Evolutionary conservation across 495 filamentous ascomycete genomes (phyloP).

Genomic region (Corynascus novoguineensis): DNA sequence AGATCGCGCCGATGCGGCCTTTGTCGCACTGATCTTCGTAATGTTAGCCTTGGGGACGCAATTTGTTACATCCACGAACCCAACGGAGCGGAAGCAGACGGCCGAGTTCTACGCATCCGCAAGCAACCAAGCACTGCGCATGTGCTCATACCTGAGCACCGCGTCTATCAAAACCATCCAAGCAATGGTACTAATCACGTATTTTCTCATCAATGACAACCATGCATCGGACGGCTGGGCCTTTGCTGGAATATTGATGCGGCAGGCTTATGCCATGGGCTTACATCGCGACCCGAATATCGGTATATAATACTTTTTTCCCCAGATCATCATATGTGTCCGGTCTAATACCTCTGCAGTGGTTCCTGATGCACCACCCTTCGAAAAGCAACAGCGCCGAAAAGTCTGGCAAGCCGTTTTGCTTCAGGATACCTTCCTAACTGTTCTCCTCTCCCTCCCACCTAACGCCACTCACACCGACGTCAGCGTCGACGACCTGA

Average conservation of each 20-base stretch:
- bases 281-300: constrained; percentile 68
- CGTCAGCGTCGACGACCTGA: constrained; percentile 60
- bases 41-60: constrained; percentile 70
- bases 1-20: constrained; percentile 48
- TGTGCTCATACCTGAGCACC: constrained; percentile 63
- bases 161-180: constrained; percentile 62
- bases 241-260: constrained; percentile 62
- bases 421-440: constrained; percentile 71
- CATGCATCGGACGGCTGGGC: constrained; percentile 71
- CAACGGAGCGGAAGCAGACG: constrained; percentile 55
- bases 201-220: constrained; percentile 74
- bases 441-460: constrained; percentile 65
- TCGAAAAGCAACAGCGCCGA: constrained; percentile 63
- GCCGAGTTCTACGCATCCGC: constrained; percentile 73
- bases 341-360: constrained; percentile 31
- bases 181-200: constrained; percentile 67
- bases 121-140: constrained; percentile 60
- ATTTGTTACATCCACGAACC: constrained; percentile 55
- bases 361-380: constrained; percentile 49
- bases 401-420: constrained; percentile 72
- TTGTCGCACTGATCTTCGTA: constrained; percentile 60
- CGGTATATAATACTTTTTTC: constrained; percentile 30
- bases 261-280: constrained; percentile 72
- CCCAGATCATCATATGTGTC: background rate
- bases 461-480: constrained; percentile 68